Evolutionary conservation across 768 basidiomycete species (phyloP).

Genomic region (Myochromella boudieri): DNA sequence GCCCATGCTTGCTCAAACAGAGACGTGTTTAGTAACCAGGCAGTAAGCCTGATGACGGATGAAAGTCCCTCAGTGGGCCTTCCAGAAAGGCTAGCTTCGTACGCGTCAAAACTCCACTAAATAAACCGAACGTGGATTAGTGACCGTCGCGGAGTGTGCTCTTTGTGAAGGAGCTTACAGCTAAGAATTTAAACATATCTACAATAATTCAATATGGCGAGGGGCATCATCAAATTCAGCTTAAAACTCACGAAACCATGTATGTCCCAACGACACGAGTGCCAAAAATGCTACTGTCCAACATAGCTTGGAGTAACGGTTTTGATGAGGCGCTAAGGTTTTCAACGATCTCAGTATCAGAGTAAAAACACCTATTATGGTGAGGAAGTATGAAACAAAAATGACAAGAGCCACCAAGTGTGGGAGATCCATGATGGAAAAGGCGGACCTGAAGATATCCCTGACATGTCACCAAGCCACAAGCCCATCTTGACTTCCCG

Average conservation of each 20-base stretch:
- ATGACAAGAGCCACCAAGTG: conserved; percentile 10
- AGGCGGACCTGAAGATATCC: too few relatives aligned
- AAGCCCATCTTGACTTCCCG: too few relatives aligned
- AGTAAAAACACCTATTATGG: conserved; percentile 23
- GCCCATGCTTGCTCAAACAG: conserved; percentile 64
- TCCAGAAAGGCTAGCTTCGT: conserved; percentile 25
- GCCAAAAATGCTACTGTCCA: conserved; percentile 21
- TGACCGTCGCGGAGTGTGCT: neutral
- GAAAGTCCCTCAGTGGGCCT: conserved; percentile 7
- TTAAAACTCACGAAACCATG: conserved; percentile 34
- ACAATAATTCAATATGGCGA: neutral
- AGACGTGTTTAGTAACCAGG: conserved; percentile 53
- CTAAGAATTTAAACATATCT: conserved; percentile 35
- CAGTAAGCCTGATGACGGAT: conserved; percentile 32
- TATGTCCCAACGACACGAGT: conserved; percentile 28
- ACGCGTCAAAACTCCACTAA: conserved; percentile 57
- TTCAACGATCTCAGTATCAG: conserved; percentile 9
- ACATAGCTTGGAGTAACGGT: neutral
- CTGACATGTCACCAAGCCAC: too few relatives aligned
- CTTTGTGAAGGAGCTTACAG: conserved; percentile 22
- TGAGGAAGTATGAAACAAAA: conserved; percentile 26
- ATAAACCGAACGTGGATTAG: neutral
- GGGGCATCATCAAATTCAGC: neutral
- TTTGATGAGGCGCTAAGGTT: neutral
- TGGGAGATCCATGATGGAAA: neutral